phyloP scores from a whole-genome alignment of 78 protist species.

The Dictyostelium intermedium region DNA sequence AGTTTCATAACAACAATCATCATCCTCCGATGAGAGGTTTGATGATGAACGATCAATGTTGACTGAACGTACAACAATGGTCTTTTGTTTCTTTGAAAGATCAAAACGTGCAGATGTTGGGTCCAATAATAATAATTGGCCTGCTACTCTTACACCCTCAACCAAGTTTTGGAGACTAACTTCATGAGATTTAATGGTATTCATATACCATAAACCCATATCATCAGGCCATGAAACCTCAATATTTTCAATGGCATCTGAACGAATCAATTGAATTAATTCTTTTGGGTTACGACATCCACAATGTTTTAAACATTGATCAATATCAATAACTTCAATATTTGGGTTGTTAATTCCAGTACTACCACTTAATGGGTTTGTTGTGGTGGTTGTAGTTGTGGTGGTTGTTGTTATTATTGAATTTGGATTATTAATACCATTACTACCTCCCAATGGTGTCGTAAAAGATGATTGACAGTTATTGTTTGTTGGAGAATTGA shows the following conservation, averaged over 20 bases:
- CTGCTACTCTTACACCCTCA: slow-evolving; percentile 60
- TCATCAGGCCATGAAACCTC: slow-evolving; percentile 78
- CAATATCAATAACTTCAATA: background rate
- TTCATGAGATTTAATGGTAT: slow-evolving; percentile 43
- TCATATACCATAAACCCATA: slow-evolving; percentile 73
- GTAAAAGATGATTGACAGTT: background rate
- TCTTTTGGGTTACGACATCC: slow-evolving; percentile 60
- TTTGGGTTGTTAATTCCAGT: background rate
- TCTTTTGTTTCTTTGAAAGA: slow-evolving; percentile 32
- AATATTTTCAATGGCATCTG: slow-evolving; percentile 62
- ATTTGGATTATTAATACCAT: background rate
- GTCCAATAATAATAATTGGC: slow-evolving; percentile 41
- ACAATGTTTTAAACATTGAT: slow-evolving; percentile 48
- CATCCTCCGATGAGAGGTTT: background rate
- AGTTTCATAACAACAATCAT: background rate
- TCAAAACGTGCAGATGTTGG: slow-evolving; percentile 64
- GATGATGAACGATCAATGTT: background rate
- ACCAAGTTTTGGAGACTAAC: slow-evolving; percentile 65
- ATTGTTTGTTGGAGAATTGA: background rate
- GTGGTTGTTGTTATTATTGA: background rate
- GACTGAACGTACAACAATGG: slow-evolving; percentile 54
- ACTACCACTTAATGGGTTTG: background rate
- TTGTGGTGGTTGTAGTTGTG: background rate
- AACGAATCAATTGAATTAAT: slow-evolving; percentile 64
- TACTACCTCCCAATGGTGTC: background rate